Evolutionary conservation across 2,329 filamentous ascomycete genomes (phyloP), one percentile per base, ranked within the genome.

Genomic region (Orbilia blumenaviensis): DNA sequence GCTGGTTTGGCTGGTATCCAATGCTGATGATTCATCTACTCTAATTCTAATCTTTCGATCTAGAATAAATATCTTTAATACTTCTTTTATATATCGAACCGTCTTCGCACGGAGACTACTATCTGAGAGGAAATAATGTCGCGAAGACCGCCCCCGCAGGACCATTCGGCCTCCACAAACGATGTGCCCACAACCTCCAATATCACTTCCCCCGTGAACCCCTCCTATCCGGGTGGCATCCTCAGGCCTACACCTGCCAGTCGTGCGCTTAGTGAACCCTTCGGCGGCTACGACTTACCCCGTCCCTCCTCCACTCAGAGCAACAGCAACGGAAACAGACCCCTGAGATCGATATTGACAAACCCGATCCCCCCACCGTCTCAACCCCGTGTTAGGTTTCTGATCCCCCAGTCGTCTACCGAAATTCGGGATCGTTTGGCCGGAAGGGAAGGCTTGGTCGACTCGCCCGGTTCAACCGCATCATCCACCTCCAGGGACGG

Each of bases 391-490:
- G 72, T 76, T 1, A 68, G 72, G 21, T 76, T 76, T 42, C 44
- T 76, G 46, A 76, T 76, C 8, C 72, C 72, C 27, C 72, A 76
- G 48, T 69, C 63, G 25, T 76, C 72, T 4, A 54, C 52, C 21
- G 72, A 76, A 52, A 76, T 76, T 16, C 63, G 72, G 29, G 44
- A 64, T 69, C 56, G 72, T 27, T 52, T 76, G 38, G 72, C 72
- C 27, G 60, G 72, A n/a, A 32, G 54, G 23, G 48, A 56, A 16
- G 72, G 72, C 14, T 38, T 76, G 27, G 52, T 54, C 27, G 72
- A 76, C 58, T 76, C 72, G 14, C 72, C 72, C 36, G 72, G 54
- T 21, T 76, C 72, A 27, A 76, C 64, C 4, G 56, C 72, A 42
- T 76, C 72, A 10, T 64, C 54, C 9, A 12, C 56, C 0, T 69